These are phyloP conservation scores for Ceratobasidium papillatum DNA, from an alignment of 1,284 basidiomycete species.

Conservation along the genomic window DNA sequence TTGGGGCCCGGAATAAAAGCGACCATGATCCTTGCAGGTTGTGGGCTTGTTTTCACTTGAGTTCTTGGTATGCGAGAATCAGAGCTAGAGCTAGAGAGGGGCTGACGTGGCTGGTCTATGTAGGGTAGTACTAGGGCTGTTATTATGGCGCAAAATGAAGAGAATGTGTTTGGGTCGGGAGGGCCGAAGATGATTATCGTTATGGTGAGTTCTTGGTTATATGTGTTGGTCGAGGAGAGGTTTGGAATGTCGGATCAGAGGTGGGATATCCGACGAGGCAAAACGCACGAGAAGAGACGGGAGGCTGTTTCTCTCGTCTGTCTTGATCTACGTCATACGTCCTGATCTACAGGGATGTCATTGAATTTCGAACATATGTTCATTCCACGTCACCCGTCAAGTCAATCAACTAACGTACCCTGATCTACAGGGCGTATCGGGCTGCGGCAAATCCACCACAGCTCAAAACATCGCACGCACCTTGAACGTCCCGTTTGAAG, in stretches of 20 bases:
- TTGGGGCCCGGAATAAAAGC: constrained; percentile 17
- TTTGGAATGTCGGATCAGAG: no score
- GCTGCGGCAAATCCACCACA: constrained; percentile 90
- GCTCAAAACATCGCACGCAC: constrained; percentile 69
- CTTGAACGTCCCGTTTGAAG: constrained; percentile 79
- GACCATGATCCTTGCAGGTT: not conserved
- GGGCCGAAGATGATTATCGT: constrained; percentile 57
- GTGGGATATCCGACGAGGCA: no score
- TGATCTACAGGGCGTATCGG: constrained; percentile 72
- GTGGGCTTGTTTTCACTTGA: no score
- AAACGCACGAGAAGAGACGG: not conserved
- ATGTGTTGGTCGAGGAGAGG: not conserved
- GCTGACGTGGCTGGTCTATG: not conserved
- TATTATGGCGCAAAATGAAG: not conserved
- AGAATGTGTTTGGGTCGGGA: constrained; percentile 9
- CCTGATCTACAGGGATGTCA: constrained; percentile 2
- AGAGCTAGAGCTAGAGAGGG: not conserved
- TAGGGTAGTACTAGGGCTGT: no score
- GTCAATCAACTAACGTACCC: not conserved
- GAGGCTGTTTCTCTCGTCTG: not conserved
- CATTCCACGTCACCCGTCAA: not conserved
- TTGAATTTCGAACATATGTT: no score
- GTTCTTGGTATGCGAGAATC: no score
- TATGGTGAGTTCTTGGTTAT: constrained; percentile 55
- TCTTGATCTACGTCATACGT: constrained; percentile 9